Conservation (phyloP, 805 yeast genomes). For the Myxozyma geophila region DNA sequence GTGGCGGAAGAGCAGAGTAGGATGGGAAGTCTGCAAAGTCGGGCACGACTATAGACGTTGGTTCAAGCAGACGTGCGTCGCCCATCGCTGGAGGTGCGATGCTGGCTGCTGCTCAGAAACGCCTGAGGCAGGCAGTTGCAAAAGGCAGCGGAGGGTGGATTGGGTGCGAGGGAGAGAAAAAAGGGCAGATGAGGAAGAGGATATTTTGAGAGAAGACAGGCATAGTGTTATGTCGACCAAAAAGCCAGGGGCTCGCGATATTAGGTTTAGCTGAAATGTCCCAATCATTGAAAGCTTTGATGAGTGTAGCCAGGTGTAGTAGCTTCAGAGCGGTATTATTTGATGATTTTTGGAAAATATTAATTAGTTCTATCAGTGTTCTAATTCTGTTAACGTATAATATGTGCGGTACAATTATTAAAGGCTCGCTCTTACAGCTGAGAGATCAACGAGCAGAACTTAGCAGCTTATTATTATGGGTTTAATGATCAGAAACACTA, state of each 20-base stretch:
- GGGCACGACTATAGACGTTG: slow-evolving; percentile 21
- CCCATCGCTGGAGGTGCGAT: background rate
- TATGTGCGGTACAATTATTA: too few relatives aligned
- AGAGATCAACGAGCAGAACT: too few relatives aligned
- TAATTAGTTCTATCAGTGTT: too few relatives aligned
- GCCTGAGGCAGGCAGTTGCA: background rate
- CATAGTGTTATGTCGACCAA: background rate
- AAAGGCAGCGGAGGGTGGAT: background rate
- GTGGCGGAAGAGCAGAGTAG: slow-evolving; percentile 18
- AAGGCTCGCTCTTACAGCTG: too few relatives aligned
- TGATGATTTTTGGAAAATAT: too few relatives aligned
- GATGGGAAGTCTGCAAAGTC: slow-evolving; percentile 31
- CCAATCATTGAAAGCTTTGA: background rate
- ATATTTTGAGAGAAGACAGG: background rate
- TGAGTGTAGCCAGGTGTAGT: background rate
- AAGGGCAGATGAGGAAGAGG: background rate
- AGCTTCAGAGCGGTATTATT: too few relatives aligned
- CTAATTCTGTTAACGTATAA: too few relatives aligned
- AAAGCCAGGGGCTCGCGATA: background rate
- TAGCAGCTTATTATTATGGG: too few relatives aligned
- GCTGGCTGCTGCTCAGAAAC: background rate
- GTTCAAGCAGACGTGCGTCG: slow-evolving; percentile 12
- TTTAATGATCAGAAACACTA: too few relatives aligned
- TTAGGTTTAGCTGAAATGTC: background rate
- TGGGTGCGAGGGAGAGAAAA: background rate